These are phyloP conservation scores for Capsella bursapastoris DNA, from an alignment of 345 rosid genomes.

Conservation along the genomic window DNA sequence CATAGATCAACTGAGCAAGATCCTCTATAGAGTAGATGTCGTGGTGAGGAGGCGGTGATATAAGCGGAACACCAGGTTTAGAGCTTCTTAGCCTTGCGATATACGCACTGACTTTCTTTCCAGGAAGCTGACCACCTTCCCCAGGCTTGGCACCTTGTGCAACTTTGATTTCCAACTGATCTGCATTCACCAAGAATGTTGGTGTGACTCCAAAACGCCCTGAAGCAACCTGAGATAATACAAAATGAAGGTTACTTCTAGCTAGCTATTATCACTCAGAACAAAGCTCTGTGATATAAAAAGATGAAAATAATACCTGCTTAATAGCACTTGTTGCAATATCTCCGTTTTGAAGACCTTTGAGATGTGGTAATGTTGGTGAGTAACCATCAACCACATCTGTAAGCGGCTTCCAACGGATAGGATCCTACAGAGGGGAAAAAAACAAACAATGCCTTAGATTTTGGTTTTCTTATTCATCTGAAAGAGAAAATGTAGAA, in stretches of 20 bases:
- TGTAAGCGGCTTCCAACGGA: conserved; percentile 92
- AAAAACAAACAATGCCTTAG: conserved; percentile 4
- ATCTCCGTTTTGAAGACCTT: conserved; percentile 99
- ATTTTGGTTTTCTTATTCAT: conserved; percentile 6
- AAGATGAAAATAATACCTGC: conserved; percentile 60
- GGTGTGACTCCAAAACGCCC: conserved; percentile 99
- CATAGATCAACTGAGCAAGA: conserved; percentile 96
- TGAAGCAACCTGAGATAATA: conserved; percentile 85
- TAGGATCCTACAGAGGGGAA: conserved; percentile 70
- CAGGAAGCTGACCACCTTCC: conserved; percentile 98
- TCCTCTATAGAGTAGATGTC: conserved; percentile 98
- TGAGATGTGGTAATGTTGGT: conserved; percentile 94
- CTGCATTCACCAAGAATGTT: conserved; percentile 94
- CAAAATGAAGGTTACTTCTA: background rate
- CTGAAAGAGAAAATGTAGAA: conserved; percentile 18
- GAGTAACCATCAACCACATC: conserved; percentile 99
- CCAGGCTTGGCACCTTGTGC: conserved; percentile 99
- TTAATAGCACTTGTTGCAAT: conserved; percentile 99
- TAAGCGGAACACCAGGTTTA: conserved; percentile 99
- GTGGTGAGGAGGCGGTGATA: conserved; percentile 98
- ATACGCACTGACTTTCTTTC: conserved; percentile 98
- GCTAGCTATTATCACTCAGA: no score
- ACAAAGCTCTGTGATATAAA: background rate
- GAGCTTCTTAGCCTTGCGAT: conserved; percentile 95
- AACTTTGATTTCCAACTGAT: conserved; percentile 93